Percentiles rank a stretch among this genome's conserved stretches.
Conservation (phyloP, 306 rosid genomes). For the Echinosophora koreensis region DNA sequence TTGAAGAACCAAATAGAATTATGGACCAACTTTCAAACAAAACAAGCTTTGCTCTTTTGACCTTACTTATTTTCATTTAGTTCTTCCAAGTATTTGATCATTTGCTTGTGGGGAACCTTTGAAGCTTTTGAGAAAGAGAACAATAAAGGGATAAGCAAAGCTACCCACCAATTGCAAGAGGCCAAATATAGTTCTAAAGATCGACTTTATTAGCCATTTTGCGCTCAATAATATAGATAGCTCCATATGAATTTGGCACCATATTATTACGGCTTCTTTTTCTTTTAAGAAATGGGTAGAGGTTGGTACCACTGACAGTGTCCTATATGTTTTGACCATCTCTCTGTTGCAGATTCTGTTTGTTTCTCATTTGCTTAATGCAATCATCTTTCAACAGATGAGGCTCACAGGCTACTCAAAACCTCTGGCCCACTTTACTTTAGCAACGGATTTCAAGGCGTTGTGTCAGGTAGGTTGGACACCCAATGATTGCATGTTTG, state of each 20-base stretch:
- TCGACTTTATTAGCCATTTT: neutral
- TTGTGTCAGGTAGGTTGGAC: neutral
- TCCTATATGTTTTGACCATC: neutral
- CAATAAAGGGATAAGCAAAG: neutral
- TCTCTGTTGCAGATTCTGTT: neutral
- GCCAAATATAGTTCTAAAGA: neutral
- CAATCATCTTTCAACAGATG: neutral
- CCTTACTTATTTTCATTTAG: neutral
- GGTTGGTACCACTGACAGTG: slow-evolving; percentile 19
- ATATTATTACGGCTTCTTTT: neutral
- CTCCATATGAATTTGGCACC: slow-evolving; percentile 1
- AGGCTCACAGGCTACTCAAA: neutral
- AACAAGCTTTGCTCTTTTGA: neutral
- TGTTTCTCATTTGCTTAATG: neutral
- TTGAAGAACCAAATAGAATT: neutral
- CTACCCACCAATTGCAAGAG: neutral
- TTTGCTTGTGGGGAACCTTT: neutral
- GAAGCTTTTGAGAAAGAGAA: slow-evolving; percentile 9
- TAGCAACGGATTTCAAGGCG: neutral
- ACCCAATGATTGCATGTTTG: neutral
- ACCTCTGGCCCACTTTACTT: slow-evolving; percentile 2
- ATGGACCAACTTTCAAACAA: neutral
- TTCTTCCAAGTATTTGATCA: slow-evolving; percentile 25
- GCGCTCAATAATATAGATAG: neutral
- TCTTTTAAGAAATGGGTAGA: neutral